Percentiles rank a stretch among this genome's conserved stretches.
phyloP scores from a whole-genome alignment of 192 early-diverging fungal genomes.

The Coemansia sp. region DNA sequence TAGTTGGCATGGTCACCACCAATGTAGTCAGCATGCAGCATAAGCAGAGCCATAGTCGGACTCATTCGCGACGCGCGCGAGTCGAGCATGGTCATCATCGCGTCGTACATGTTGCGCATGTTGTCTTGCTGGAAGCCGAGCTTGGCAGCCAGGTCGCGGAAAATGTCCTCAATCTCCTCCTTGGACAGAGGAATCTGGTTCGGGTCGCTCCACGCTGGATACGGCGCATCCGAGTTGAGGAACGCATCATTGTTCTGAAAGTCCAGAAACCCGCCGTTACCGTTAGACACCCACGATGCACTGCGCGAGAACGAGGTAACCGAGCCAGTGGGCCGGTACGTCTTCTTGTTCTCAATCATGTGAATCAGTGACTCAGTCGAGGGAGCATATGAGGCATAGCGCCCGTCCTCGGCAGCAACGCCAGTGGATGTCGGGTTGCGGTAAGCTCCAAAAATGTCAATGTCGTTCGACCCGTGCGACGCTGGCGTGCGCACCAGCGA shows the following conservation, averaged over 20 bases:
- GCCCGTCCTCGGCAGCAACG: constrained; percentile 57
- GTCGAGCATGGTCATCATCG: constrained; percentile 77
- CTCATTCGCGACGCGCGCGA: constrained; percentile 74
- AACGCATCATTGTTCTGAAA: constrained; percentile 56
- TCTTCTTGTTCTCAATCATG: constrained; percentile 65
- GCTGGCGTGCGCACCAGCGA: constrained; percentile 60
- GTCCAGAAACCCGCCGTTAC: constrained; percentile 53
- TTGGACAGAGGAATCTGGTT: constrained; percentile 65
- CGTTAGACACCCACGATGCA: constrained; percentile 58
- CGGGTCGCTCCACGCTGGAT: constrained; percentile 61
- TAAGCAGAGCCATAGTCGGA: constrained; percentile 67
- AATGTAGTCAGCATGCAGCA: constrained; percentile 76
- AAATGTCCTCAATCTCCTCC: constrained; percentile 69
- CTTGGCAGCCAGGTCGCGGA: constrained; percentile 64
- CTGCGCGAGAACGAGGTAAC: constrained; percentile 60
- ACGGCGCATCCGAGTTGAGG: constrained; percentile 47
- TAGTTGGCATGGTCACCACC: constrained; percentile 81
- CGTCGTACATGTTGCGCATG: constrained; percentile 74
- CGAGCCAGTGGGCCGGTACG: constrained; percentile 58
- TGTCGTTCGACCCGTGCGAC: constrained; percentile 51
- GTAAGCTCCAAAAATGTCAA: constrained; percentile 57
- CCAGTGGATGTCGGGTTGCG: constrained; percentile 35
- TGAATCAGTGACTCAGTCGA: constrained; percentile 69
- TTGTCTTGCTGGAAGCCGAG: constrained; percentile 79
- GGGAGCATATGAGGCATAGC: constrained; percentile 68